A percentile compares a stretch with the other conserved stretches of the same genome.
Evolutionary conservation across 306 rosid species (phyloP).

Genomic region (Sicyos edulis): DNA sequence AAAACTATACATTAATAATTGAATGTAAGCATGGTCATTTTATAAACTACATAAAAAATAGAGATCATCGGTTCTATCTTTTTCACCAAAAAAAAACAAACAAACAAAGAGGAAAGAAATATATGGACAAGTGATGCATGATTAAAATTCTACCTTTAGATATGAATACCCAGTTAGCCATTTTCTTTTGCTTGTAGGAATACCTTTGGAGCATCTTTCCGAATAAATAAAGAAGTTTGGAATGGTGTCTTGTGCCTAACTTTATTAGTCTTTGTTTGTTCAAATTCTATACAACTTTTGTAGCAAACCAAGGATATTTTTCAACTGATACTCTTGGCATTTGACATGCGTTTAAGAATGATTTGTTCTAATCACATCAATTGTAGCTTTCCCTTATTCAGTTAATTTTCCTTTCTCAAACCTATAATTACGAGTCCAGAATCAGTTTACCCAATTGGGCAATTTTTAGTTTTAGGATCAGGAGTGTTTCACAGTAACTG

Average conservation of each 20-base stretch:
- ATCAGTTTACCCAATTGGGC: background rate
- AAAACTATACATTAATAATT: background rate
- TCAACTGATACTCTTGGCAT: background rate
- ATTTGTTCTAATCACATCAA: background rate
- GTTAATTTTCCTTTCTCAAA: background rate
- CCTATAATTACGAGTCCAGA: background rate
- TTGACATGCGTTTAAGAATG: background rate
- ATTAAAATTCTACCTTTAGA: no score
- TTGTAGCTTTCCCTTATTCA: background rate
- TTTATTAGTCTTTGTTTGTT: constrained; percentile 4
- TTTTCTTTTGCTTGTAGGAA: no score
- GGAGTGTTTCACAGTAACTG: constrained; percentile 1
- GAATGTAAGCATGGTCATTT: background rate
- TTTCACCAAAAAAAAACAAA: no score
- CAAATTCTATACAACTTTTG: background rate
- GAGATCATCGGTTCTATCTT: no score
- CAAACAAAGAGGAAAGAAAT: background rate
- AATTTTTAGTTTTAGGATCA: background rate
- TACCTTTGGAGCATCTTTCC: background rate
- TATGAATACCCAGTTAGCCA: no score
- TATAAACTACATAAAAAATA: no score
- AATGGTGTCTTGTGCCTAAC: constrained; percentile 2
- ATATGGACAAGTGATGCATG: no score
- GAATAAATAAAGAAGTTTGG: background rate
- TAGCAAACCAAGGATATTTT: constrained; percentile 3